These are phyloP conservation scores for Themeda triandra DNA, from an alignment of 176 grass and related monocot species.

Conservation along the genomic window DNA sequence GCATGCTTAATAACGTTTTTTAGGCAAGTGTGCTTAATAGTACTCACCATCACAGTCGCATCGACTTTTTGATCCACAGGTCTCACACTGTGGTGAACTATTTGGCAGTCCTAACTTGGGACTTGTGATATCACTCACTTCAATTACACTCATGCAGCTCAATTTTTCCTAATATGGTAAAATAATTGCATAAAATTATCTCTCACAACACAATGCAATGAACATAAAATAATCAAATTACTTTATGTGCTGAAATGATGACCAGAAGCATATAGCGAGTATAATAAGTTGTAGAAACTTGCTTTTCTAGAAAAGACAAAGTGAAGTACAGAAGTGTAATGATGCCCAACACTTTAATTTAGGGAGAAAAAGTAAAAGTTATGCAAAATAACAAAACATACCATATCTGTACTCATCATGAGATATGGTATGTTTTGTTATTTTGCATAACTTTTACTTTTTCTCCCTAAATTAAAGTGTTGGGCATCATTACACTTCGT, in stretches of 20 bases:
- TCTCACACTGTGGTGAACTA: conserved; percentile 50
- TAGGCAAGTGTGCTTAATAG: not conserved
- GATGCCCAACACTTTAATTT: not conserved
- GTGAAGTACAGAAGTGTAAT: not conserved
- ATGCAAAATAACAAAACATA: conserved; percentile 39
- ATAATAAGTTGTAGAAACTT: not conserved
- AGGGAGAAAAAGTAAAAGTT: not conserved
- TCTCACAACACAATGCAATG: not conserved
- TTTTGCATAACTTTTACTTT: not conserved
- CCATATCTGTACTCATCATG: conserved; percentile 77
- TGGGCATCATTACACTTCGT: not conserved
- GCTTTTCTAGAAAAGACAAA: not conserved
- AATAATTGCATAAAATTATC: conserved; percentile 1
- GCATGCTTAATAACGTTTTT: not conserved
- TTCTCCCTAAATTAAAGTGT: not conserved
- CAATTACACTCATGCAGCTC: conserved; percentile 50
- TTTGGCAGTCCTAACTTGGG: conserved; percentile 81
- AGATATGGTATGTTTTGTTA: conserved; percentile 69
- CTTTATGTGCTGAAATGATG: not conserved
- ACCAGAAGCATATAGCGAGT: not conserved
- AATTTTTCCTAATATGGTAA: conserved; percentile 64
- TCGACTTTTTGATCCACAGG: conserved; percentile 59
- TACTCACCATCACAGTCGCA: conserved; percentile 79
- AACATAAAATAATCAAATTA: conserved; percentile 27
- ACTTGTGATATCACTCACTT: conserved; percentile 68